Conservation (phyloP, 78 protist species). For the Dictyostelium purpureum region DNA sequence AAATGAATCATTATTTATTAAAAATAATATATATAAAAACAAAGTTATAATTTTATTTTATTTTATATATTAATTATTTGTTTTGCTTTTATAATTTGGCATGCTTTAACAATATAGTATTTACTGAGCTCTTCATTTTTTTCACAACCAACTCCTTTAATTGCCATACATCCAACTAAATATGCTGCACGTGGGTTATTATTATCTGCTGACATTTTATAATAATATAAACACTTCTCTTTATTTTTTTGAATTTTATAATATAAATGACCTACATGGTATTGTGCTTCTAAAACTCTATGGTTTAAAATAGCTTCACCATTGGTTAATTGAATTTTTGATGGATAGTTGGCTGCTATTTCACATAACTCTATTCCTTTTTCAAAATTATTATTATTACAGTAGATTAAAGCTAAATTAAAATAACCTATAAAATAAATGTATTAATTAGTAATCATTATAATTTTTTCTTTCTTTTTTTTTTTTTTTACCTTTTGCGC, state of each 20-base stretch:
- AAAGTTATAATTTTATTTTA: too few relatives aligned
- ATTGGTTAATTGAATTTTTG: constrained; percentile 13
- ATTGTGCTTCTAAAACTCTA: constrained; percentile 20
- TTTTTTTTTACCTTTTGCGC: background rate
- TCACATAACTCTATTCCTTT: constrained; percentile 13
- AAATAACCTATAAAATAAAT: background rate
- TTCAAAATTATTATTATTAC: background rate
- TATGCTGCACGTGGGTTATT: background rate
- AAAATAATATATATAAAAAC: background rate
- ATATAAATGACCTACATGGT: constrained; percentile 23
- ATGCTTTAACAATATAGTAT: constrained; percentile 13
- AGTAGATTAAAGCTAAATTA: background rate
- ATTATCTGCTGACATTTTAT: constrained; percentile 7
- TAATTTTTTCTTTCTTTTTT: background rate
- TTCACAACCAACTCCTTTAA: constrained; percentile 26
- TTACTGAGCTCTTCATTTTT: constrained; percentile 5
- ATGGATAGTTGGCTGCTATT: background rate
- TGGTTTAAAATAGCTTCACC: background rate
- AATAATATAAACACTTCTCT: background rate
- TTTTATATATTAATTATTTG: too few relatives aligned
- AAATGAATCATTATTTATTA: background rate
- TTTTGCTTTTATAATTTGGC: too few relatives aligned
- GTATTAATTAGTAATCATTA: background rate
- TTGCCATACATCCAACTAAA: background rate
- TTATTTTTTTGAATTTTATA: background rate